phyloP scores from a whole-genome alignment of 208 protist species.

The Endotrypanum monterogeii region DNA sequence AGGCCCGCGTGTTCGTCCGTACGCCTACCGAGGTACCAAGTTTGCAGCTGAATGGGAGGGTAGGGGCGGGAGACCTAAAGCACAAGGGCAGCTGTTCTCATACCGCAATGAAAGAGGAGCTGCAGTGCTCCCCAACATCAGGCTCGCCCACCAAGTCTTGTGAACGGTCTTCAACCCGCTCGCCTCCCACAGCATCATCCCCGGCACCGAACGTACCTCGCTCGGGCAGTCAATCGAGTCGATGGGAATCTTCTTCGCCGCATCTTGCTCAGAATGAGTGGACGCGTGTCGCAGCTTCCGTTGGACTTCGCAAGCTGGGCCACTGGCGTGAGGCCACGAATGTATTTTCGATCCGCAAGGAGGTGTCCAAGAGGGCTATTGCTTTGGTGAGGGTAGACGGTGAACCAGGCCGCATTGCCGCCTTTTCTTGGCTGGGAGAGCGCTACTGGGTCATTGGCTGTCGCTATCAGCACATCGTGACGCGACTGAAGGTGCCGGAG shows the following conservation, averaged over 20 bases:
- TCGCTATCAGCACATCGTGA: conserved; percentile 56
- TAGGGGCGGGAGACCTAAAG: too few relatives aligned
- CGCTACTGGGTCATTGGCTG: conserved; percentile 81
- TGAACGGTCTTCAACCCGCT: not conserved
- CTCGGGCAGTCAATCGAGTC: not conserved
- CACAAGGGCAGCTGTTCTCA: not conserved
- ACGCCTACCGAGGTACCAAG: not conserved
- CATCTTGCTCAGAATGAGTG: conserved; percentile 14
- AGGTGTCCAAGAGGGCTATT: conserved; percentile 30
- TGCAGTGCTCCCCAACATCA: not conserved
- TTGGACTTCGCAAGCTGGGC: conserved; percentile 75
- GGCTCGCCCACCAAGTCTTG: not conserved
- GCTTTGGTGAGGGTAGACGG: conserved; percentile 76
- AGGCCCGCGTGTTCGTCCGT: conserved; percentile 63
- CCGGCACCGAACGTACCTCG: not conserved
- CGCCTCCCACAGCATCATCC: not conserved
- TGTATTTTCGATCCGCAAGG: conserved; percentile 38
- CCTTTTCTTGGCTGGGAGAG: conserved; percentile 40
- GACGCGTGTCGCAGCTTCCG: conserved; percentile 35
- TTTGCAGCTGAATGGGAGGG: not conserved
- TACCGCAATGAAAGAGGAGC: not conserved
- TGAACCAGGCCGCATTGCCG: conserved; percentile 60
- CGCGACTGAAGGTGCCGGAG: conserved; percentile 64
- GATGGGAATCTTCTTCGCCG: not conserved
- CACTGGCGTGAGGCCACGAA: conserved; percentile 54